Conservation (phyloP, 441 rosid species). For the Erodium trifolium region DNA sequence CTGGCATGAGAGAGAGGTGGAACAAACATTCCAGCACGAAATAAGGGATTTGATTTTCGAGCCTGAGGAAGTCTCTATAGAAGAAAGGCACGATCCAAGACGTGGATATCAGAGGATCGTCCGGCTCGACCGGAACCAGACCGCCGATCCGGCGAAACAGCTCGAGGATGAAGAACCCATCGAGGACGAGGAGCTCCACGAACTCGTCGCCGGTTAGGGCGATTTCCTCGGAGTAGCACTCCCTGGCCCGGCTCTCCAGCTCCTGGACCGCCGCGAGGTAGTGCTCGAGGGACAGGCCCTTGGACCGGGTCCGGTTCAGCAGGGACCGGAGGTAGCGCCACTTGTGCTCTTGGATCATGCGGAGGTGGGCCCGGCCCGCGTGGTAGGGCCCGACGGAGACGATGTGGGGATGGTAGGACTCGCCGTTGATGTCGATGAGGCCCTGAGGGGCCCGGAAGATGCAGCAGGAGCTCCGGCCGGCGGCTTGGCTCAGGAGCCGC, state of each 20-base stretch:
- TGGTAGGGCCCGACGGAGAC: constrained; percentile 53
- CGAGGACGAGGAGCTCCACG: constrained; percentile 59
- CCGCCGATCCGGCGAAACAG: constrained; percentile 45
- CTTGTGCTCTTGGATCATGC: constrained; percentile 71
- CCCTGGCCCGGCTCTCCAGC: constrained; percentile 41
- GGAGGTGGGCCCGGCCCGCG: constrained; percentile 29
- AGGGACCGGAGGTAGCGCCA: constrained; percentile 50
- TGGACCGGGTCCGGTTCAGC: constrained; percentile 29
- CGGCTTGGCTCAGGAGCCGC: constrained; percentile 28
- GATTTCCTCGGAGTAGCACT: constrained; percentile 53
- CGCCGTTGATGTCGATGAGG: constrained; percentile 27
- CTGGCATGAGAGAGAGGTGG: constrained; percentile 28
- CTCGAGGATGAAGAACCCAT: constrained; percentile 56
- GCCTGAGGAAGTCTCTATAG: constrained; percentile 49
- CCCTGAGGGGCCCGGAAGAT: constrained; percentile 35
- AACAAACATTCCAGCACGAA: constrained; percentile 46
- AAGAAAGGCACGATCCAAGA: constrained; percentile 59
- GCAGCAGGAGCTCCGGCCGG: constrained; percentile 34
- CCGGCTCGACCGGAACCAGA: constrained; percentile 30
- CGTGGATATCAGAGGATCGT: constrained; percentile 57
- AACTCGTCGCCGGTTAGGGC: constrained; percentile 34
- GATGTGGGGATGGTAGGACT: constrained; percentile 32
- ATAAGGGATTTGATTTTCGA: constrained; percentile 10
- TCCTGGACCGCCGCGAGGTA: constrained; percentile 30
- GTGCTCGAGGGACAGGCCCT: constrained; percentile 30